Evolutionary conservation across 1,139 yeast genomes (phyloP), one percentile per base, ranked within the genome.

Genomic region (Yamadazyma diddensiae): DNA sequence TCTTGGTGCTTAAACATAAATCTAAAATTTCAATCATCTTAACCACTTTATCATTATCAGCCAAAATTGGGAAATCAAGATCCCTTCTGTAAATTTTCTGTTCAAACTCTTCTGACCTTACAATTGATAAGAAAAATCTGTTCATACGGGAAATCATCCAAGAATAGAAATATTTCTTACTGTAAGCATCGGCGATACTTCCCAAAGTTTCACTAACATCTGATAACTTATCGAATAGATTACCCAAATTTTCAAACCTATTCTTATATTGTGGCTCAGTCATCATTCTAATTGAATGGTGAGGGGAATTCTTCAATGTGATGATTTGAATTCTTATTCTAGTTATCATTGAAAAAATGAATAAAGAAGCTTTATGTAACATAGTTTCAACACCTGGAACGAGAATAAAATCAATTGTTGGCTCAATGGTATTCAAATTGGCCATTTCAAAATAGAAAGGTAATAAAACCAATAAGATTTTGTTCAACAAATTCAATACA

Each of bases 391-490:
- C 31, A 4, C 58, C 45, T 2, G 72, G 71, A 30, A 58, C 62
- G 37, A 68, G 43, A 5, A 65, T 46, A 30, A 65, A 51, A 39
- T 64, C 70, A 1, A 68, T 51, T 3, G 52, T 48, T 55, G 65
- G 41, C 50, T 53, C 19, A 34, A 36, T 18, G 41, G 34, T 56
- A 47, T 31, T 37, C 33, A 31, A 58, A 45, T 30, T 34, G 4
- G 38, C 18, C 27, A 67, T 45, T 20, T 51, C 50, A 33, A 53
- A 50, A 31, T 56, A 48, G 8, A 50, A 47, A 6, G 68, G 66
- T 16, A 63, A 41, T 29, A 63, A 49, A 18, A 62, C 70, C 14
- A 53, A 45, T 31, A 54, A 43, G 6, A 50, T 32, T 9, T 54
- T 52, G 2, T 59, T 43, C 15, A 62, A 31, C 8, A 60, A 38